Evolutionary conservation across 75 land plant species (phyloP).

Genomic region (Sequoiadendron giganteum): DNA sequence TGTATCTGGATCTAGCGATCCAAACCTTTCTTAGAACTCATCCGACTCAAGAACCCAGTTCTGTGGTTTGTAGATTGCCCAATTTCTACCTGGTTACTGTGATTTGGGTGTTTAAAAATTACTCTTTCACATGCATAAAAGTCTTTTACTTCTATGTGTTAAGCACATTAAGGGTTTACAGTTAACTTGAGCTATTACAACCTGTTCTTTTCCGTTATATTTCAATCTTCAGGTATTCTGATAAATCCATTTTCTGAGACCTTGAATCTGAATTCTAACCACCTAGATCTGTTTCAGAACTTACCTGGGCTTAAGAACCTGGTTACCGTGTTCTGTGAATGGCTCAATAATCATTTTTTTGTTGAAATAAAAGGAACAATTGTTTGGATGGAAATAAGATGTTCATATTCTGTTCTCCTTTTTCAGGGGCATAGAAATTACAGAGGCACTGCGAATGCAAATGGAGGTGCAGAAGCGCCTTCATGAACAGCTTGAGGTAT

Average conservation of each 20-base stretch:
- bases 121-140: too few species aligned
- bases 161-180: too few species aligned
- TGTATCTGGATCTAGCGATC: not conserved
- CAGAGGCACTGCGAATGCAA: slow-evolving; percentile 55
- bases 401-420: not conserved
- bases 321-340: not conserved
- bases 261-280: not conserved
- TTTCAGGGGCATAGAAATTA: slow-evolving; percentile 46
- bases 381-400: not conserved
- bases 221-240: not conserved
- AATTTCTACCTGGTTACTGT: not conserved
- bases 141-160: too few species aligned
- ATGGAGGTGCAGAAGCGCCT: slow-evolving; percentile 71
- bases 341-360: not conserved
- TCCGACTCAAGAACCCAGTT: not conserved
- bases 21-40: not conserved
- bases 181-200: too few species aligned
- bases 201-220: not conserved
- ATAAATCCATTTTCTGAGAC: not conserved
- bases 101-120: too few species aligned
- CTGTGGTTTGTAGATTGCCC: not conserved
- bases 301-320: not conserved
- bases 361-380: not conserved
- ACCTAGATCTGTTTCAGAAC: not conserved
- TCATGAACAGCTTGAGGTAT: slow-evolving; percentile 73